These are phyloP conservation scores for Lasiodiplodia citricola DNA, from an alignment of 2,329 filamentous ascomycete species.

Conservation along the genomic window DNA sequence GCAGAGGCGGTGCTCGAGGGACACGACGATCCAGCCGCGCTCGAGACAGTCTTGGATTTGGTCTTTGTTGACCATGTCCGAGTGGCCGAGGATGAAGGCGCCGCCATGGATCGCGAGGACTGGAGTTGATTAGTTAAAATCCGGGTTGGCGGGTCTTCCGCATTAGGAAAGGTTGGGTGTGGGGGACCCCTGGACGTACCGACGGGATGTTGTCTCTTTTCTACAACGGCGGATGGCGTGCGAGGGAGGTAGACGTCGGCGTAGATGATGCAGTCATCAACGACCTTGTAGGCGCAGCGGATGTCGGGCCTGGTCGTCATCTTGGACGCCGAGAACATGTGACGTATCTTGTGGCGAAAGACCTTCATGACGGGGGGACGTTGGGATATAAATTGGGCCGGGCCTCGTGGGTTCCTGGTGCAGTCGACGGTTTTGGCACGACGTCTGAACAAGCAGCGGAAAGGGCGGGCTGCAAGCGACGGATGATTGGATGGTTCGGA, in stretches of 20 bases:
- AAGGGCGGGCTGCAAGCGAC: background rate
- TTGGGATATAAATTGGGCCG: background rate
- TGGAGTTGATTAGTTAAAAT: slow-evolving; percentile 26
- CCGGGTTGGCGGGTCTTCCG: background rate
- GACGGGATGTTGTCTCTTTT: background rate
- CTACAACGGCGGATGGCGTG: background rate
- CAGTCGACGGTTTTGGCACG: background rate
- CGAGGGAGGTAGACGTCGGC: slow-evolving; percentile 26
- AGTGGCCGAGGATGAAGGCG: slow-evolving; percentile 48
- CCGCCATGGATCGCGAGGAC: slow-evolving; percentile 53
- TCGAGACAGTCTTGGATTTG: slow-evolving; percentile 30
- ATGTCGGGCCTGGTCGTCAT: background rate
- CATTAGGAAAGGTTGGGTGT: background rate
- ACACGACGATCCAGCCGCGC: slow-evolving; percentile 30
- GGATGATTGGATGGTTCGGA: background rate
- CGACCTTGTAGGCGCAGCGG: slow-evolving; percentile 26
- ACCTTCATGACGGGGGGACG: background rate
- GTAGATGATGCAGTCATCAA: slow-evolving; percentile 24
- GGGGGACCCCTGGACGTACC: slow-evolving; percentile 27
- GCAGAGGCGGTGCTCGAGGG: slow-evolving; percentile 38
- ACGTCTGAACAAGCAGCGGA: background rate
- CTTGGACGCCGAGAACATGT: background rate
- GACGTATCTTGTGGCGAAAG: background rate
- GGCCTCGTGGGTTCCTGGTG: background rate
- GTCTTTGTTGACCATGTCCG: slow-evolving; percentile 27